Conservation (phyloP, 306 rosid genomes). For the Spatholobus suberectus region DNA sequence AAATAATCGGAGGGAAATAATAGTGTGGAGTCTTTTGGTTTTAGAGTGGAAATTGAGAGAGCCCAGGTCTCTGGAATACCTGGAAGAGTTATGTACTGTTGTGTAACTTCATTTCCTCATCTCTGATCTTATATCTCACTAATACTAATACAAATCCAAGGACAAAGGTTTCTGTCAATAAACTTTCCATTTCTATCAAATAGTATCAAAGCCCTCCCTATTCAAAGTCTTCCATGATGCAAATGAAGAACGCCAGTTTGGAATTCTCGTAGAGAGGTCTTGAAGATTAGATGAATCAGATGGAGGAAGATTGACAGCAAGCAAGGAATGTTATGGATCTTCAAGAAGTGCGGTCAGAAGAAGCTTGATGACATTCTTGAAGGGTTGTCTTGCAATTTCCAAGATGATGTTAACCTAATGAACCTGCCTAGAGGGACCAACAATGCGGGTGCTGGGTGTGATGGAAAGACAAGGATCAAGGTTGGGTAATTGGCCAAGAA, state of each 20-base stretch:
- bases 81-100: not conserved
- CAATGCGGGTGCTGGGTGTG: not conserved
- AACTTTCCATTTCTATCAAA: not conserved
- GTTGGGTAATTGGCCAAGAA: not conserved
- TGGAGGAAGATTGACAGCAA: not conserved
- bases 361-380: not conserved
- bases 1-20: not conserved
- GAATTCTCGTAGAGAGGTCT: not conserved
- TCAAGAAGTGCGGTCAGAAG: not conserved
- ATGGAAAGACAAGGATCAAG: not conserved
- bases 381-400: not conserved
- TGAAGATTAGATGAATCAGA: not conserved
- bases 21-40: not conserved
- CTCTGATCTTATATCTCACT: not conserved
- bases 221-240: not conserved
- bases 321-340: not conserved
- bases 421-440: not conserved
- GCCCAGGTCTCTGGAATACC: not conserved
- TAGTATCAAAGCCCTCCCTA: not conserved
- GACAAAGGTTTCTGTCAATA: not conserved
- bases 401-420: not conserved
- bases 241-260: not conserved
- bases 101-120: not conserved
- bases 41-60: not conserved
- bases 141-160: not conserved